A percentile compares a stretch with the other conserved stretches of the same genome.
Conservation (phyloP, 345 rosid species). For the Gossypium anomalum region DNA sequence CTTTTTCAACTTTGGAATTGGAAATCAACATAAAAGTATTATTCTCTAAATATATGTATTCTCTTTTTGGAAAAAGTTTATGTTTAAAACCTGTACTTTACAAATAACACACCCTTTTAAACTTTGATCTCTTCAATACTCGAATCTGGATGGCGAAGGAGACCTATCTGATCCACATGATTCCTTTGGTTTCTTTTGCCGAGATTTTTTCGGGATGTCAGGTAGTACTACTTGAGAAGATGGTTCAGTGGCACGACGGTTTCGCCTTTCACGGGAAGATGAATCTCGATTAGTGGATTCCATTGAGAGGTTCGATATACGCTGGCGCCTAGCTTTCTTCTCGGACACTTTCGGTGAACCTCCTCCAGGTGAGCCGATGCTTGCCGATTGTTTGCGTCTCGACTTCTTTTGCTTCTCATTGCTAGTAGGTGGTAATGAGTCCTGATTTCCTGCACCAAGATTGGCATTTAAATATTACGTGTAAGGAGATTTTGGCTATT, state of each 20-base stretch:
- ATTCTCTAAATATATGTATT: too few species aligned
- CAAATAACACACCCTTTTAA: neutral
- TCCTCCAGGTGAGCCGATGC: conserved; percentile 12
- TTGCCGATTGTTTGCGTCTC: conserved; percentile 25
- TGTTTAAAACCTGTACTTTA: neutral
- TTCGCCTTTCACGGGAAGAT: neutral
- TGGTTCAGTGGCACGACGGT: conserved; percentile 23
- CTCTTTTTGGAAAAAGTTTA: neutral
- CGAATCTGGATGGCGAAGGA: conserved; percentile 29
- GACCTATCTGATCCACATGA: conserved; percentile 18
- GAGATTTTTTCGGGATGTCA: conserved; percentile 28
- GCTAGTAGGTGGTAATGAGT: neutral
- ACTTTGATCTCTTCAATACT: conserved; percentile 13
- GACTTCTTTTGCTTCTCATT: conserved; percentile 35
- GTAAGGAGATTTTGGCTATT: neutral
- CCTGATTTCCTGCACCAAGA: neutral
- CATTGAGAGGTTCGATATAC: conserved; percentile 16
- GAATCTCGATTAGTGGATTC: conserved; percentile 30
- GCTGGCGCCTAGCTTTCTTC: conserved; percentile 35
- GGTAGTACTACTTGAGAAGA: conserved; percentile 19
- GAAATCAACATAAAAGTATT: neutral
- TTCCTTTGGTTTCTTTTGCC: conserved; percentile 43
- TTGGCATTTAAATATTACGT: neutral
- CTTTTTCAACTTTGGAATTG: neutral
- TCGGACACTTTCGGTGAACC: conserved; percentile 31